phyloP scores from a whole-genome alignment of 805 yeast genomes.

The Naumovozyma dairenensis region DNA sequence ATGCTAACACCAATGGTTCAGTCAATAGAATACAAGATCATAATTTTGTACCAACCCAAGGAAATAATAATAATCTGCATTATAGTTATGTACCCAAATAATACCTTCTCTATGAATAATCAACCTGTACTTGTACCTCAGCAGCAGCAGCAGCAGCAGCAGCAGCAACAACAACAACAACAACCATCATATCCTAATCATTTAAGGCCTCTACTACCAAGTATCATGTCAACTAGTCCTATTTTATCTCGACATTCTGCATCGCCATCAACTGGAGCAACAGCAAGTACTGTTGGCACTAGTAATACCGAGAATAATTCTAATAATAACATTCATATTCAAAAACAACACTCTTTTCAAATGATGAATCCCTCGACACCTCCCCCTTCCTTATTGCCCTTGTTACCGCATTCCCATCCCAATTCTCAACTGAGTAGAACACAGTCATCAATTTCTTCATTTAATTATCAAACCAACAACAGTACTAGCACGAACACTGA shows the following conservation, averaged over 20 bases:
- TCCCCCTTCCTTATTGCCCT: background rate
- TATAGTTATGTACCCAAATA: too few species aligned
- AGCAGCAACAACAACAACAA: slow-evolving; percentile 6
- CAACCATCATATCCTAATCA: too few species aligned
- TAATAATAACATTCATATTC: slow-evolving; percentile 4
- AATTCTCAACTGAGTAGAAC: background rate
- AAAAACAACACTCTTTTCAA: too few species aligned
- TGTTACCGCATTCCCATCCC: background rate
- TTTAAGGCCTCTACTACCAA: slow-evolving; percentile 1
- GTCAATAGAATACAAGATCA: too few species aligned
- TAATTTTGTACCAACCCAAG: too few species aligned
- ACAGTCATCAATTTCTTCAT: background rate
- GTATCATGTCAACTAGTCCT: background rate
- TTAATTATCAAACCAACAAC: slow-evolving; percentile 3
- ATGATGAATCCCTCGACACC: too few species aligned
- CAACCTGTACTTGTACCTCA: slow-evolving; percentile 2
- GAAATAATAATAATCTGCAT: too few species aligned
- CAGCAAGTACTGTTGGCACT: slow-evolving; percentile 1
- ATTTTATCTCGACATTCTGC: too few species aligned
- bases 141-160: slow-evolving; percentile 2
- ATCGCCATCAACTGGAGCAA: slow-evolving; percentile 3
- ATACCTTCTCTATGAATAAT: too few species aligned
- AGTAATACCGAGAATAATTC: background rate
- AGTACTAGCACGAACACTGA: slow-evolving; percentile 9
- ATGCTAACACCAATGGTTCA: too few species aligned